Base-by-base conservation (phyloP, 2,329 filamentous ascomycete genomes). In the Dactylellina sp. region DNA sequence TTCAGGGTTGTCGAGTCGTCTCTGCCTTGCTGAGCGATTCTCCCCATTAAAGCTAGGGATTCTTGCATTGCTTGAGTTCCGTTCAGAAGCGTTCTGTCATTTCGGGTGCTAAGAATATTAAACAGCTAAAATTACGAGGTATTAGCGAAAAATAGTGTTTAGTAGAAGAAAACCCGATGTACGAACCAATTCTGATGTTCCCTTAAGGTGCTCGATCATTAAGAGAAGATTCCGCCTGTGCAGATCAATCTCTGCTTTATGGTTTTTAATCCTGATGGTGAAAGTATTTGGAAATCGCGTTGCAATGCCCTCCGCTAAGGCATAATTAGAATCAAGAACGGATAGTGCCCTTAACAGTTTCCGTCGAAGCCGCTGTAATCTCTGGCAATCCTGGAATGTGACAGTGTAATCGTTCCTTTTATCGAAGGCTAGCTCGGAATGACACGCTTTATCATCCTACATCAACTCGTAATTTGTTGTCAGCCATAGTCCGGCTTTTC, bases 61-160 rank as follows among this genome's bases (percentile, higher is more conserved):
- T 71, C 32, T n/a, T 59, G 57, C 65, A 71, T 71, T 9, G 65
- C 65, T 20, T 62, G 47, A 5, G 39, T 62, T 35, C 65, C 65
- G 6, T 42, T 49, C 7, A 57, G 24, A 16, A 60, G 18, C 1
- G 42, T 9, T 18, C 62, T 63, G n/a, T 71, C 65, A 11, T 71
- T 71, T 6, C 49, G 49, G 4, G 46, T 35, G 16, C 32, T 71
- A 7, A 71, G 32, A 20, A 71, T 62, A 9, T 62, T 71, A 32
- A 71, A 71, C 9, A 71, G 57, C 65, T 71, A 16, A 4, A 25
- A 25, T 18, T 12, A 4, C 28, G 39, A 44, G 5, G n/a, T 9
- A 22, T 4, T 16, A 44, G 37, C 18, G 18, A 20, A 12, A n/a
- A 20, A 20, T 16, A 20, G 4, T 3, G 18, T 9, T 46, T 12